Percentiles rank a stretch among this genome's conserved stretches.
These are phyloP conservation scores for Thermomyces lanuginosus DNA, from an alignment of 2,329 filamentous ascomycete species.

Conservation along the genomic window DNA sequence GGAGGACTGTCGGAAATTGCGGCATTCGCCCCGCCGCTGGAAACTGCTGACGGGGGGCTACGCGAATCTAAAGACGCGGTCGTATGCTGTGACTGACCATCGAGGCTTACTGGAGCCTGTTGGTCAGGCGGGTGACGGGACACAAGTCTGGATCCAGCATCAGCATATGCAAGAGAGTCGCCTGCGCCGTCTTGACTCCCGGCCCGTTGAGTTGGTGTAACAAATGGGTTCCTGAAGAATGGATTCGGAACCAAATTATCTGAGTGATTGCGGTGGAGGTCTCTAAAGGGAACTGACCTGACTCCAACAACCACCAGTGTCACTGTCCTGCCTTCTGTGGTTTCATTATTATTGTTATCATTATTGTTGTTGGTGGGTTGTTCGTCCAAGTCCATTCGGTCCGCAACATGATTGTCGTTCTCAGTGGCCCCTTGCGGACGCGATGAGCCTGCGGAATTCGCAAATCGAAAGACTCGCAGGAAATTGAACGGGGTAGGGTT, in stretches of 20 bases:
- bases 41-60: conserved; percentile 17
- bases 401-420: conserved; percentile 10
- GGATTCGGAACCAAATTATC: conserved; percentile 29
- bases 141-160: conserved; percentile 39
- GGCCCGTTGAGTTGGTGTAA: conserved; percentile 29
- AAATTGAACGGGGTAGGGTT: conserved; percentile 46
- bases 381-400: conserved; percentile 26
- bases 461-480: conserved; percentile 52
- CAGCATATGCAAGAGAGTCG: conserved; percentile 36
- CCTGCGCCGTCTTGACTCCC: conserved; percentile 33
- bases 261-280: conserved; percentile 29
- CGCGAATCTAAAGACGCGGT: conserved; percentile 15
- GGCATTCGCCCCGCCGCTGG: too few species aligned
- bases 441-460: conserved; percentile 31
- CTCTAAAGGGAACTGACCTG: conserved; percentile 43
- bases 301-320: conserved; percentile 56
- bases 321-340: conserved; percentile 40
- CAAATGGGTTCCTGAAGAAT: conserved; percentile 29
- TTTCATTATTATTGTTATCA: conserved; percentile 20
- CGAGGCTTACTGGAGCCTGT: conserved; percentile 35
- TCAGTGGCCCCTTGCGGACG: conserved; percentile 11
- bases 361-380: conserved; percentile 22
- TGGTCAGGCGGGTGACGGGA: conserved; percentile 39
- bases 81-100: conserved; percentile 38
- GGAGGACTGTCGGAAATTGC: conserved; percentile 39